Percentiles rank a stretch among this genome's conserved stretches.
Evolutionary conservation across 2,329 filamentous ascomycete genomes (phyloP).

Genomic region (Trichoderma gracile): DNA sequence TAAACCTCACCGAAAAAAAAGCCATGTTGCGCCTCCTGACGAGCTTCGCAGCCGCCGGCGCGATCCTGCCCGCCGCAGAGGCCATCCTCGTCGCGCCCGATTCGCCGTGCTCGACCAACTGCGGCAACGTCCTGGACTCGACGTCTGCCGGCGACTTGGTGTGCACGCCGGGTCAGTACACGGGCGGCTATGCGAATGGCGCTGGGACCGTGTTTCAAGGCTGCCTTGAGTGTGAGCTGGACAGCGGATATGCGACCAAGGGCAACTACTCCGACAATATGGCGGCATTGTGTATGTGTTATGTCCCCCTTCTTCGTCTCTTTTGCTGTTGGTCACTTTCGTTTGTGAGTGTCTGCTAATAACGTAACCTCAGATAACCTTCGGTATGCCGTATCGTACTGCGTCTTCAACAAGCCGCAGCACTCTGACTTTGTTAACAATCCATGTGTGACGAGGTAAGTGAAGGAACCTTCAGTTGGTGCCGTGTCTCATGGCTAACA

Average conservation of each 20-base stretch:
- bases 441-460: slow-evolving; percentile 55
- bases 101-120: slow-evolving; percentile 53
- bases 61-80: slow-evolving; percentile 29
- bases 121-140: slow-evolving; percentile 54
- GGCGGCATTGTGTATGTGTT: slow-evolving; percentile 56
- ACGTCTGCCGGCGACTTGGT: slow-evolving; percentile 51
- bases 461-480: not conserved
- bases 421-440: slow-evolving; percentile 45
- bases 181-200: slow-evolving; percentile 42
- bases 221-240: slow-evolving; percentile 55
- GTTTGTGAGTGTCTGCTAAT: slow-evolving; percentile 24
- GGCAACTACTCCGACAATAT: slow-evolving; percentile 54
- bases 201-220: slow-evolving; percentile 52
- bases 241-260: slow-evolving; percentile 49
- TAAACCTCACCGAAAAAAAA: not conserved
- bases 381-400: slow-evolving; percentile 56
- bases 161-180: slow-evolving; percentile 39
- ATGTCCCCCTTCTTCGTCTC: no score
- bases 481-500: slow-evolving; percentile 32
- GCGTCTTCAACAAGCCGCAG: slow-evolving; percentile 53
- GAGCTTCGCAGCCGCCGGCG: slow-evolving; percentile 29
- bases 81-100: slow-evolving; percentile 47
- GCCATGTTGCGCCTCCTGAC: slow-evolving; percentile 29
- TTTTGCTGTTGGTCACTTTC: not conserved
- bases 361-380: slow-evolving; percentile 52